Base-by-base conservation (phyloP, 306 rosid genomes). In the Amphicarpaea edgeworthii region DNA sequence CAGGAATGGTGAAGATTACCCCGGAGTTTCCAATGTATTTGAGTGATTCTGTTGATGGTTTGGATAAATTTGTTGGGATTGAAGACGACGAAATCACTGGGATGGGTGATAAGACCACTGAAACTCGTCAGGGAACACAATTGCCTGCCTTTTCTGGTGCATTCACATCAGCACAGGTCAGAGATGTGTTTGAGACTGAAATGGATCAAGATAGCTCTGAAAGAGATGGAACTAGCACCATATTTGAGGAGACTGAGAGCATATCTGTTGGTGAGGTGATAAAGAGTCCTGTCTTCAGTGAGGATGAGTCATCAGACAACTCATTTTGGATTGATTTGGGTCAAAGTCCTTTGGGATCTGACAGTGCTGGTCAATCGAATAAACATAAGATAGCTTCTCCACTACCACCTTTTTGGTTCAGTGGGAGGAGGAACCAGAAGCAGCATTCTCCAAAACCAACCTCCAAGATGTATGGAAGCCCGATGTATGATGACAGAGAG, bases 261-360 rank as follows among this genome's bases (percentile, higher is more conserved):
- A 16, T 93, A 62, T 93, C 97, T 24, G 89, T 91, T 55, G 98
- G 98, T 68, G 98, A 94, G 70, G 85, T 94, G 82, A 94, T 94
- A 93, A 94, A 90, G 86, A 94, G 98, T 86, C 98, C 98, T 3
- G 92, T 91, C 7, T 94, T 94, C 87, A 94, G 97, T 51, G 98
- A 94, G 82, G 98, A 94, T 1, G 98, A 88, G 81, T 94, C 98
- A 3, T 92, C 97, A 0, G 98, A 92, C 72, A 91, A 94, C 77
- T 94, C 98, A 0, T 83, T 64, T 79, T 94, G 97, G 97, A 94
- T 94, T 55, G 98, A 92, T 88, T 86, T 94, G 90, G 97, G 98
- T 64, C 98, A 90, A 76, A 94, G 98, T 78, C 98, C 98, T 41
- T 16, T 90, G 79, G 96, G 96, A 74, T 93, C 98, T 2, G 98